Evolutionary conservation across 192 early-diverging fungal genomes (phyloP).

Genomic region (Chytriomyces sp.): DNA sequence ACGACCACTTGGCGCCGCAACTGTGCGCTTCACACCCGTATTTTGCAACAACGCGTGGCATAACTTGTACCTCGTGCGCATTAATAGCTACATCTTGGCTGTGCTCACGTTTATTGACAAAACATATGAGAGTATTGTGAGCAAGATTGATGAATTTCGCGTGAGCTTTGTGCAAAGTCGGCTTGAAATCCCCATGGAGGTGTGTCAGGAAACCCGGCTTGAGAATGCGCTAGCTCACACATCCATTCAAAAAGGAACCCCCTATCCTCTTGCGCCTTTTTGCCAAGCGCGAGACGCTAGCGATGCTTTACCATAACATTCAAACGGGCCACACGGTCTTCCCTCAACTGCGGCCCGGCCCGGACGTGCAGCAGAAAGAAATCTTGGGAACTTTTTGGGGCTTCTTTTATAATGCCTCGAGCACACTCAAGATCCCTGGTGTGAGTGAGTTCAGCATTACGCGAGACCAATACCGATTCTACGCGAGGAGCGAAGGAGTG

Average conservation of each 20-base stretch:
- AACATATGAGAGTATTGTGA: slow-evolving; percentile 41
- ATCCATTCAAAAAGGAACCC: slow-evolving; percentile 55
- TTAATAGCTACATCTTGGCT: slow-evolving; percentile 54
- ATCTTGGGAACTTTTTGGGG: slow-evolving; percentile 58
- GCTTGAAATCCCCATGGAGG: slow-evolving; percentile 64
- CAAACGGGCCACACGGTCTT: slow-evolving; percentile 62
- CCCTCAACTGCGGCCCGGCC: slow-evolving; percentile 59
- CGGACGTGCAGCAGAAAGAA: slow-evolving; percentile 63
- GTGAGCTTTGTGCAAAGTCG: slow-evolving; percentile 56
- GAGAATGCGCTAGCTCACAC: background rate
- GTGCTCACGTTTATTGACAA: slow-evolving; percentile 56
- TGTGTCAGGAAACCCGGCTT: slow-evolving; percentile 17
- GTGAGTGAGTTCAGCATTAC: slow-evolving; percentile 54
- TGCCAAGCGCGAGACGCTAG: slow-evolving; percentile 65
- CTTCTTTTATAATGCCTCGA: slow-evolving; percentile 55
- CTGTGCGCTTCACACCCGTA: slow-evolving; percentile 56
- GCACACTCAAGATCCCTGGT: slow-evolving; percentile 45
- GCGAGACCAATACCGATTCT: slow-evolving; percentile 54
- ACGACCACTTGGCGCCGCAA: slow-evolving; percentile 44
- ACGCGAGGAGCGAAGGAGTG: slow-evolving; percentile 52
- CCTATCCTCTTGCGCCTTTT: slow-evolving; percentile 59
- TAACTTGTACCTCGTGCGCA: slow-evolving; percentile 54
- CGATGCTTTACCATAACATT: slow-evolving; percentile 65
- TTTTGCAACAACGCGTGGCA: slow-evolving; percentile 55
- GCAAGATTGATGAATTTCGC: slow-evolving; percentile 54